These are phyloP conservation scores for Inonotus obliquus DNA, from an alignment of 1,284 basidiomycete genomes.

Conservation along the genomic window DNA sequence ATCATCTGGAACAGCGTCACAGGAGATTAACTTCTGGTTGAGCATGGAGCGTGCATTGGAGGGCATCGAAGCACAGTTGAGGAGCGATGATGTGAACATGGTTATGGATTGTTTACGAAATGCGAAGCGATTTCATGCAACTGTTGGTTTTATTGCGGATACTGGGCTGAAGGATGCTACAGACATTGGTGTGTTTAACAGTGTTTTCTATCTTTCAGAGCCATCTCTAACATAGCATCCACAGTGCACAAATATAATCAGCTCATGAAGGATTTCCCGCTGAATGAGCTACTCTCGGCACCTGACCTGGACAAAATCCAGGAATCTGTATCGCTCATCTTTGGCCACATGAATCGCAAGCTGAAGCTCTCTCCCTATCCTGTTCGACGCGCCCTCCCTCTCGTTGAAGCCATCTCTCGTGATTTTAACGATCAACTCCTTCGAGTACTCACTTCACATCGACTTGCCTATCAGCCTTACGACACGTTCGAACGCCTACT, in stretches of 20 bases:
- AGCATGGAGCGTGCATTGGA: slow-evolving; percentile 92
- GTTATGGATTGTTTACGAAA: slow-evolving; percentile 95
- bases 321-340: slow-evolving; percentile 84
- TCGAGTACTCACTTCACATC: slow-evolving; percentile 85
- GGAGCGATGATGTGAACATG: slow-evolving; percentile 89
- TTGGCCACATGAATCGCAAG: slow-evolving; percentile 93
- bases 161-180: slow-evolving; percentile 93
- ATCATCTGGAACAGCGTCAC: slow-evolving; percentile 92
- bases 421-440: slow-evolving; percentile 96
- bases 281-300: slow-evolving; percentile 93
- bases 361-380: slow-evolving; percentile 95
- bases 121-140: slow-evolving; percentile 96
- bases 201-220: not conserved
- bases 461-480: slow-evolving; percentile 92
- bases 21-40: slow-evolving; percentile 99
- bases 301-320: slow-evolving; percentile 95
- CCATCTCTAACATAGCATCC: not conserved
- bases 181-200: slow-evolving; percentile 62
- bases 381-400: slow-evolving; percentile 89
- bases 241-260: slow-evolving; percentile 95
- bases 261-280: slow-evolving; percentile 98
- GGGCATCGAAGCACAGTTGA: slow-evolving; percentile 87
- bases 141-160: slow-evolving; percentile 96
- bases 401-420: slow-evolving; percentile 96
- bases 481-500: slow-evolving; percentile 89